phyloP scores from a whole-genome alignment of 805 yeast species.

The Saccharomycopsis sp. region DNA sequence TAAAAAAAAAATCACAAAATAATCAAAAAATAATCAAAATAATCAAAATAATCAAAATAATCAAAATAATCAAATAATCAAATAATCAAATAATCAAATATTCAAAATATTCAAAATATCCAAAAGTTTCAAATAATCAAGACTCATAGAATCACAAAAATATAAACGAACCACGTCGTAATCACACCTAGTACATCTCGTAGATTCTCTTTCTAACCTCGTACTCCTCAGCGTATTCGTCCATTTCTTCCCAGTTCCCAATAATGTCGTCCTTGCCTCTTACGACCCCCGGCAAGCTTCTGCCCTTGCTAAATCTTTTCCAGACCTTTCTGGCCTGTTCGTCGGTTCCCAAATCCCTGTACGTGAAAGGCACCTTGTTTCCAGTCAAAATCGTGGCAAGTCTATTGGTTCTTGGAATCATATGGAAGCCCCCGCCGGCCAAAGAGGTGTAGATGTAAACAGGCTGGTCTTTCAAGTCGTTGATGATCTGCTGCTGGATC shows the following conservation, averaged over 20 bases:
- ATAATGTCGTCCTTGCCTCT: constrained; percentile 75
- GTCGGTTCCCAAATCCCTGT: constrained; percentile 81
- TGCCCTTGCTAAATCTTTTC: constrained; percentile 68
- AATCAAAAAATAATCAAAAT: too few relatives aligned
- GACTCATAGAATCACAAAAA: too few relatives aligned
- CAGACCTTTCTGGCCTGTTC: constrained; percentile 79
- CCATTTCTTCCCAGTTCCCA: constrained; percentile 81
- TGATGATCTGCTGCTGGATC: constrained; percentile 21
- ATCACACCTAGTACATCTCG: constrained; percentile 41
- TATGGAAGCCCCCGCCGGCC: constrained; percentile 78
- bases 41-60: too few relatives aligned
- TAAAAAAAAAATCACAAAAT: too few relatives aligned
- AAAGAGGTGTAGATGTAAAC: constrained; percentile 77
- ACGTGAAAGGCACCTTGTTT: constrained; percentile 57
- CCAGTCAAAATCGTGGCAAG: constrained; percentile 69
- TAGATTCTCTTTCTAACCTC: constrained; percentile 55
- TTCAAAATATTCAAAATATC: too few relatives aligned
- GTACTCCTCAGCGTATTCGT: constrained; percentile 79
- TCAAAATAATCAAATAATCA: too few relatives aligned
- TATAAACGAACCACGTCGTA: too few relatives aligned
- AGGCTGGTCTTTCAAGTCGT: constrained; percentile 42
- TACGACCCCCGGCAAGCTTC: constrained; percentile 76
- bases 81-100: too few relatives aligned
- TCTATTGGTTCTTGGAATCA: constrained; percentile 71
- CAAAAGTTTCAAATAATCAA: too few relatives aligned